Base-by-base conservation (phyloP, 257 asterid species). In the Solanum sitiens region DNA sequence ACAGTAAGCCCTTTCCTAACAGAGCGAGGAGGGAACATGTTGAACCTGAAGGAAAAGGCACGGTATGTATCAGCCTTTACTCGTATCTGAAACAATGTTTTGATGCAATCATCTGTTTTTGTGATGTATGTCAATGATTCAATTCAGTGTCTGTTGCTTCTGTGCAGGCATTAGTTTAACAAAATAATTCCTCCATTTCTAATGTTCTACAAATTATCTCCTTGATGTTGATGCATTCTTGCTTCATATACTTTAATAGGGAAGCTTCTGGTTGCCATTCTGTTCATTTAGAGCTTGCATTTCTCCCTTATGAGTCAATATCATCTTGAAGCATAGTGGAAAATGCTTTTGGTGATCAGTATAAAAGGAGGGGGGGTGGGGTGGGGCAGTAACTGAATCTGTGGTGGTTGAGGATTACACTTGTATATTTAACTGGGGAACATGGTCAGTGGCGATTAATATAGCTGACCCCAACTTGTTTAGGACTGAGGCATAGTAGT, bases 31-130 rank as follows among this genome's bases (percentile, higher is more conserved):
- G 90, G 37, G 98, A 94, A 86, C 87, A 93, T 67, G 82, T 89
- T 67, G 98, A 94, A 87, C 92, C 97, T 74, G 98, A 93, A 90
- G 90, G 93, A 79, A 94, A 92, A 89, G 92, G 90, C 87, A 72
- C 61, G 98, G 98, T 96, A 94, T 83, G 56, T 33, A 23, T 79
- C 86, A 25, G 63, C 88, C 86, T 83, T 83, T 59, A 65, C 59
- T 86, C 32, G 20, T 73, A 59, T 42, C 74, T 53, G 21, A 30
- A 50, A 20, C 85, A 82, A 82, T 14, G 11, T 50, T 80, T 47
- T 0, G 68, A 30, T 47, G 30, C 33, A 39, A 47, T 47, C 27
- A 47, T 50, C 85, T 47, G 20, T 47, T 80, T 80, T 80, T 30
- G 65, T 79, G 30, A 50, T 32, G 42, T 53, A 82, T 47, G 85